A percentile compares a stretch with the other conserved stretches of the same genome.
phyloP scores from a whole-genome alignment of 352 stramenopile genomes.

The Globisporangium parvum region DNA sequence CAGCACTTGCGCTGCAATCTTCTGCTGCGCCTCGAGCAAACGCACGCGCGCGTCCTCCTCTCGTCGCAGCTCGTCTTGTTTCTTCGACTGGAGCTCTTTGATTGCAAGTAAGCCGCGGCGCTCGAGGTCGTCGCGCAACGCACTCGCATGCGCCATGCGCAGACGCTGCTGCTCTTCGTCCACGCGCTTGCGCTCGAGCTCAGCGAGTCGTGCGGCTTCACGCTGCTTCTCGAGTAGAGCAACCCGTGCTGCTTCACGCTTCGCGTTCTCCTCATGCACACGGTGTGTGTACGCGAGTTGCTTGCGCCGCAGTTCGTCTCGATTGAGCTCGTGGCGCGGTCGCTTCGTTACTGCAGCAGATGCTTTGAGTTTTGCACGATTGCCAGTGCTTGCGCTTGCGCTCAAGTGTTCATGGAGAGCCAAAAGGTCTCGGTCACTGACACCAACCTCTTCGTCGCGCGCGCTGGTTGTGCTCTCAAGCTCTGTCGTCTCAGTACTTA shows the following conservation, averaged over 20 bases:
- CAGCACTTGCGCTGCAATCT: slow-evolving; percentile 27
- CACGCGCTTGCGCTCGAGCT: slow-evolving; percentile 17
- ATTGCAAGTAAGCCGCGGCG: slow-evolving; percentile 31
- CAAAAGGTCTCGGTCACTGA: neutral
- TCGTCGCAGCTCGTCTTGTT: slow-evolving; percentile 35
- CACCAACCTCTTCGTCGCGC: neutral
- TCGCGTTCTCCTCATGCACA: slow-evolving; percentile 32
- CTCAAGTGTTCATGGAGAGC: no score
- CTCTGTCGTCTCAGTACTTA: neutral
- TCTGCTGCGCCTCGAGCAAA: slow-evolving; percentile 21
- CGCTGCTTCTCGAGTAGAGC: slow-evolving; percentile 23
- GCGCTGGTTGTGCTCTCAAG: neutral
- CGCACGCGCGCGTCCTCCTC: slow-evolving; percentile 26
- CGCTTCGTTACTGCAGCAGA: neutral
- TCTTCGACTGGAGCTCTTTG: slow-evolving; percentile 36
- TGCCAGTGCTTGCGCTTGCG: no score
- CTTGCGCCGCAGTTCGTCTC: slow-evolving; percentile 17
- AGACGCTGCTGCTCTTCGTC: slow-evolving; percentile 27
- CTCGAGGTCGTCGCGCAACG: slow-evolving; percentile 31
- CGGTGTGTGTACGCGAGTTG: slow-evolving; percentile 37
- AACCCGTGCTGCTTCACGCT: slow-evolving; percentile 21
- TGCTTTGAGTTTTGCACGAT: neutral
- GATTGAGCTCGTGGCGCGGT: neutral
- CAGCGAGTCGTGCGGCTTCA: slow-evolving; percentile 16
- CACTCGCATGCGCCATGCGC: slow-evolving; percentile 21